Conservation (phyloP, 2,329 filamentous ascomycete species). For the Alternaria angustiovoidea region DNA sequence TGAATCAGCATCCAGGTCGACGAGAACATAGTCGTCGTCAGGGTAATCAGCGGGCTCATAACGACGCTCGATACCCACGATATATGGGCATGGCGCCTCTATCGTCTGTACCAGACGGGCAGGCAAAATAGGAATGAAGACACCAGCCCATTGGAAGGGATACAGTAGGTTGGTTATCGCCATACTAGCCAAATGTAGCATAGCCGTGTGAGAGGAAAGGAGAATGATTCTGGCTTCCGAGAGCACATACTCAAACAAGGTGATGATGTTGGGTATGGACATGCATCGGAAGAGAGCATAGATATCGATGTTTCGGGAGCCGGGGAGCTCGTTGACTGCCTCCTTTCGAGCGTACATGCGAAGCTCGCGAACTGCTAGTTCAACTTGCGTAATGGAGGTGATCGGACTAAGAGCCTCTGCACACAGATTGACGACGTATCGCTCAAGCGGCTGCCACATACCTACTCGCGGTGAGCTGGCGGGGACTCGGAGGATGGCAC, state of each 20-base stretch:
- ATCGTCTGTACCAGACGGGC: conserved; percentile 87
- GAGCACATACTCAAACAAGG: conserved; percentile 91
- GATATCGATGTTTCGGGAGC: conserved; percentile 88
- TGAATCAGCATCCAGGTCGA: conserved; percentile 89
- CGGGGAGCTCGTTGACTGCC: conserved; percentile 89
- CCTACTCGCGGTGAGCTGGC: conserved; percentile 89
- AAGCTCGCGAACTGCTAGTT: conserved; percentile 87
- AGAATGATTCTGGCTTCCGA: conserved; percentile 96
- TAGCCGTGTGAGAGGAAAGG: conserved; percentile 91
- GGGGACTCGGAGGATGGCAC: conserved; percentile 81
- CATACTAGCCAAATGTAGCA: conserved; percentile 92
- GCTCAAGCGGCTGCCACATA: conserved; percentile 94
- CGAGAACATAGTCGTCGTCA: conserved; percentile 93
- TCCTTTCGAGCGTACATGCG: conserved; percentile 93
- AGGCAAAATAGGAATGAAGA: conserved; percentile 91
- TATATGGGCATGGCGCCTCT: conserved; percentile 95
- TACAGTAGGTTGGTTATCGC: conserved; percentile 88
- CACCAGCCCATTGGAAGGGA: conserved; percentile 89
- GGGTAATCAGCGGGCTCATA: conserved; percentile 88
- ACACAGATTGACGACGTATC: conserved; percentile 96
- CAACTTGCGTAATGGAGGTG: conserved; percentile 93
- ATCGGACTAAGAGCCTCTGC: conserved; percentile 93
- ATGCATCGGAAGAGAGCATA: conserved; percentile 91
- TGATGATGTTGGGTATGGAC: conserved; percentile 89
- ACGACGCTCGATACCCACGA: conserved; percentile 91